Evolutionary conservation across 495 filamentous ascomycete genomes (phyloP), one percentile per base, ranked within the genome.

Genomic region (Penicillium egyptiacum): DNA sequence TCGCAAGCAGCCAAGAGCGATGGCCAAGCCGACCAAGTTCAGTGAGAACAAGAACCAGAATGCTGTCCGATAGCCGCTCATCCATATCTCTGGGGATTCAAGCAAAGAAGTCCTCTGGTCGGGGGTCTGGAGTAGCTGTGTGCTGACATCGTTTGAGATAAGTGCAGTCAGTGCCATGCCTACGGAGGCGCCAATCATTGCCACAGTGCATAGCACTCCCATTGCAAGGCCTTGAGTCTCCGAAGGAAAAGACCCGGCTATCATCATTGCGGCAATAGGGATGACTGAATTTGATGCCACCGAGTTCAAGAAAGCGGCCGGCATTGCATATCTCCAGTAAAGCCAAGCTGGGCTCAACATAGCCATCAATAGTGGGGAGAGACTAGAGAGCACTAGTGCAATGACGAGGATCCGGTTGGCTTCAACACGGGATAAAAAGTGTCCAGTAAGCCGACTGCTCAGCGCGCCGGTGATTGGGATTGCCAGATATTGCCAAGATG

Each of bases 181-280:
- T 14, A 86, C 69, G 12, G 70, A 69, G 14, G 78, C 81, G 1
- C 84, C 85, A 35, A 86, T 67, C 68, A 85, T 82, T 5, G 75
- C 63, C 11, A 82, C 61, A 0, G 80, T 83, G 60, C 84, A 86
- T 71, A 87, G 84, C 0, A 87, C 82, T 16, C 80, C 81, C 7
- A 82, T 81, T 11, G 83, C 82, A 8, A 87, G 68, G 0, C 69
- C 77, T 33, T 68, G 58, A 5, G 48, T 56, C 10, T 65, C 51
- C 0, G 12, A 19, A 19, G 62, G 54, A n/a, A 70, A 69, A 8
- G 71, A 71, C 16, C 62, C 57, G 2, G 80, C 74, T 46, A 86
- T 83, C 48, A 85, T 49, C 14, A 86, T 61, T 57, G 81, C 80
- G 4, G 79, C 74, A 1, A 85, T 72, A 0, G 74, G 78, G 65